These are phyloP conservation scores for Colletotrichum sp. DNA, from an alignment of 2,329 filamentous ascomycete species.

Conservation along the genomic window DNA sequence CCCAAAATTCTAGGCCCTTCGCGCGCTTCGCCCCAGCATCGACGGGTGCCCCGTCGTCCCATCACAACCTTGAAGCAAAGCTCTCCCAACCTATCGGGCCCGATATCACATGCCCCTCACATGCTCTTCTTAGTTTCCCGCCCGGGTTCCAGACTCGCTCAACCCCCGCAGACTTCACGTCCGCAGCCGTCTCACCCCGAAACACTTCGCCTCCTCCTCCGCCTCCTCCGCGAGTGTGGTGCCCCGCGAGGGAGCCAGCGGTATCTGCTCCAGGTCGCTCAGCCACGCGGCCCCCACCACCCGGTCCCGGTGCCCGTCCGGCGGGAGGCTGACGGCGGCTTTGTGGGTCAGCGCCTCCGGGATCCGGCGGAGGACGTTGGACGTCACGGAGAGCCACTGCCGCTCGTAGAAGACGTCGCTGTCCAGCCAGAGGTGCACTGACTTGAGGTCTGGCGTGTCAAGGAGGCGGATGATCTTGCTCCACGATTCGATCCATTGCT, in stretches of 20 bases:
- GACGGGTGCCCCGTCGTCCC: neutral
- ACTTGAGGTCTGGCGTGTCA: neutral
- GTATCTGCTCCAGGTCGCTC: neutral
- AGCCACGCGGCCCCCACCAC: neutral
- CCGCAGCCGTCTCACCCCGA: neutral
- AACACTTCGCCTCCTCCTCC: neutral
- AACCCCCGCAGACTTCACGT: neutral
- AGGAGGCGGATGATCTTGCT: neutral
- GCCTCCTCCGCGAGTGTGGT: neutral
- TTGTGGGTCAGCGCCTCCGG: constrained; percentile 13
- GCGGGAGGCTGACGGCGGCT: constrained; percentile 12
- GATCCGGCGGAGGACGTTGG: constrained; percentile 8
- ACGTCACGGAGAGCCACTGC: constrained; percentile 7
- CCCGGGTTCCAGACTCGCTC: neutral
- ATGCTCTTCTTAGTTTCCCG: neutral
- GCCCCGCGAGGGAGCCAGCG: neutral
- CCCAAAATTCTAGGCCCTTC: neutral
- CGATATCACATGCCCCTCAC: neutral
- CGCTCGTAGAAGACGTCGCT: constrained; percentile 13
- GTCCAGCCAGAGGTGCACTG: constrained; percentile 8
- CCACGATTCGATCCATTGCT: constrained; percentile 5
- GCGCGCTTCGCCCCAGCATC: neutral
- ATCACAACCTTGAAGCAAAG: neutral
- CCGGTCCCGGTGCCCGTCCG: constrained; percentile 7
- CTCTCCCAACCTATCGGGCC: neutral